These are phyloP conservation scores for Lasiodiplodia citricola DNA, from an alignment of 2,329 filamentous ascomycete species.

Conservation along the genomic window DNA sequence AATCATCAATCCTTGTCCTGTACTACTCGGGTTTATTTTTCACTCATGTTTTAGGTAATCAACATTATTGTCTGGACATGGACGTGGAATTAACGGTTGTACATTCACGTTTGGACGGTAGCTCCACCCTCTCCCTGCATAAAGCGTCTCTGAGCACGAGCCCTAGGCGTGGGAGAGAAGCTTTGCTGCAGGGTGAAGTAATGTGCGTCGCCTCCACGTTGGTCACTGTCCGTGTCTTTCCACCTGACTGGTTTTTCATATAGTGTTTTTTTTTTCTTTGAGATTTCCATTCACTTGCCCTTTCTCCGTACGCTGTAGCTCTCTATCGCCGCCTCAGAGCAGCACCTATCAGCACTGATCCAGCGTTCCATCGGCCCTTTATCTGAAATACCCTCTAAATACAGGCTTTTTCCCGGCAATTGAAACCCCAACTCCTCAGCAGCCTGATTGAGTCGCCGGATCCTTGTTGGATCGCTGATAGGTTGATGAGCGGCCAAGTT, in stretches of 20 bases:
- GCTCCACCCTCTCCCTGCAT: neutral
- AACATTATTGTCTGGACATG: neutral
- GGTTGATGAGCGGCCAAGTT: neutral
- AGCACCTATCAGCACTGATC: neutral
- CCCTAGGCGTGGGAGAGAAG: slow-evolving; percentile 3
- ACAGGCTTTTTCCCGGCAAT: neutral
- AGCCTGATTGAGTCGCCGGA: neutral
- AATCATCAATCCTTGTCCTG: neutral
- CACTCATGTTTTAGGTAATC: neutral
- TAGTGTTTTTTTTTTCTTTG: neutral
- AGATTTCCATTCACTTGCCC: neutral
- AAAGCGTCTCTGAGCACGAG: neutral
- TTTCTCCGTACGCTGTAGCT: neutral
- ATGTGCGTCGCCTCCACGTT: neutral
- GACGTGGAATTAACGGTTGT: too few species aligned
- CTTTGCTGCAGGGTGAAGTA: neutral
- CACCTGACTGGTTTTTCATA: neutral
- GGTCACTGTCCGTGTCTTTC: neutral
- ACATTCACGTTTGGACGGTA: too few species aligned
- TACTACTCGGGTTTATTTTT: neutral
- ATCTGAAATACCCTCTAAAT: neutral
- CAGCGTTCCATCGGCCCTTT: slow-evolving; percentile 2
- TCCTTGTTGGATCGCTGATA: neutral
- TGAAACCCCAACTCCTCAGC: neutral
- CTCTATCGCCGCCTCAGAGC: neutral